phyloP scores from a whole-genome alignment of 2,329 filamentous ascomycete species.

The Sclerotinia glacialis region DNA sequence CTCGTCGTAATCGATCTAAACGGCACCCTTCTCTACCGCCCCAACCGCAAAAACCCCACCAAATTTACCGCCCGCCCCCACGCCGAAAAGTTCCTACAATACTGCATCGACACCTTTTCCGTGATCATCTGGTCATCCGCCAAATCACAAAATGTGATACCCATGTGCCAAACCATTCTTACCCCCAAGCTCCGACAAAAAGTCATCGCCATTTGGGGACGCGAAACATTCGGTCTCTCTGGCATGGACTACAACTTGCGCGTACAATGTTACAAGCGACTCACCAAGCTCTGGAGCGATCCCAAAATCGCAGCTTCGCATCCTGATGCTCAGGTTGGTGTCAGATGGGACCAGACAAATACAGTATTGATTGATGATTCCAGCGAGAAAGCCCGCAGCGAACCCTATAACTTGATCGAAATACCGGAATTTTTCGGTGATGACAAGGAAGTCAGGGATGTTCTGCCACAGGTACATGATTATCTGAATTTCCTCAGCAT shows the following conservation, averaged over 20 bases:
- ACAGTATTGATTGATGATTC: constrained; percentile 90
- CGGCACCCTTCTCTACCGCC: constrained; percentile 79
- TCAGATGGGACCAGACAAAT: constrained; percentile 74
- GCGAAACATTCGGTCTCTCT: constrained; percentile 71
- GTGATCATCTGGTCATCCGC: constrained; percentile 94
- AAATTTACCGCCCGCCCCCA: constrained; percentile 65
- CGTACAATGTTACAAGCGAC: constrained; percentile 86
- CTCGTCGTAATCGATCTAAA: constrained; percentile 91
- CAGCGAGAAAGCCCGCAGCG: constrained; percentile 70
- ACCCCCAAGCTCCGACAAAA: constrained; percentile 49
- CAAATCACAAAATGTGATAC: constrained; percentile 64
- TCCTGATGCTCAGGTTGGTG: constrained; percentile 43
- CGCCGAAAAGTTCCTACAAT: constrained; percentile 65
- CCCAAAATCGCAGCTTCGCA: constrained; percentile 45
- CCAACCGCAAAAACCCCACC: constrained; percentile 48
- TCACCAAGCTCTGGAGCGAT: constrained; percentile 68
- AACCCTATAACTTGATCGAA: constrained; percentile 79
- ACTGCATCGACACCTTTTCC: constrained; percentile 70
- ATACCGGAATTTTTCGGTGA: constrained; percentile 72
- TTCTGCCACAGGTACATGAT: constrained; percentile 59
- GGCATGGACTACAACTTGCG: constrained; percentile 62
- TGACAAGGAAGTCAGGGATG: constrained; percentile 41
- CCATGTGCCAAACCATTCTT: constrained; percentile 66
- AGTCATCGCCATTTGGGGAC: constrained; percentile 72
- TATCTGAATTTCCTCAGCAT: constrained; percentile 55